Evolutionary conservation across 1,284 basidiomycete species (phyloP), one percentile per base, ranked within the genome.

Genomic region (Microstroma glucosiphilum): DNA sequence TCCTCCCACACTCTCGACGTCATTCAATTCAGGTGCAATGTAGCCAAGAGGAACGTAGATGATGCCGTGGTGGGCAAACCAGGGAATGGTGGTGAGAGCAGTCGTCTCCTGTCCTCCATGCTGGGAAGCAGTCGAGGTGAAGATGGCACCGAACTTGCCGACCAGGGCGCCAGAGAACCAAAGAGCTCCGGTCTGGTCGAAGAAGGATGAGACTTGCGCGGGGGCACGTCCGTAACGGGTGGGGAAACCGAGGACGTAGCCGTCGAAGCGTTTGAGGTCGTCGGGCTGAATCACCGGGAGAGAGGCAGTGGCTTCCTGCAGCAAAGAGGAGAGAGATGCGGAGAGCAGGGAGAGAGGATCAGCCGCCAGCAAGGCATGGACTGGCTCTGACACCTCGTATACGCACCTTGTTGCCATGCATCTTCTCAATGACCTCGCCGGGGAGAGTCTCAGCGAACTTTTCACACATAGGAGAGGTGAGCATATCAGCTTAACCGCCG

Each of bases 381-480:
- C 11, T 40, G 56, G 11, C 25, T 15, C 17, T 15, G 9, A 26
- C 15, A 15, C 30, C 23, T 37, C 21, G 17, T 8, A 3, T n/a
- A 19, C 56, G 25, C 8, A 76, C 80, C 54, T 75, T 75, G 63
- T 80, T 80, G 60, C 89, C 91, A 81, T 88, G 81, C 85, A 96
- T 86, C 81, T 87, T 86, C 65, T 79, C 79, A 62, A 94, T 83
- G 64, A 96, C 82, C 26, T 91, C 88, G n/a, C 86, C 80, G 1
- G 88, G 78, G 61, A 94, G 87, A 8, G 91, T 96, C 83, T 96
- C 92, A 60, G 87, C 82, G 72, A 93, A 86, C 80, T 87, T 88
- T 37, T 40, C n/a, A 15, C 21, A 42, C 6, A 13, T 3, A 48
- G 46, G 46, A 48, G 46, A 23, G 23, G 46, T 48, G 46, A 12